Base-by-base conservation (phyloP, 108 stramenopile genomes). In the Skeletonema marinoi region DNA sequence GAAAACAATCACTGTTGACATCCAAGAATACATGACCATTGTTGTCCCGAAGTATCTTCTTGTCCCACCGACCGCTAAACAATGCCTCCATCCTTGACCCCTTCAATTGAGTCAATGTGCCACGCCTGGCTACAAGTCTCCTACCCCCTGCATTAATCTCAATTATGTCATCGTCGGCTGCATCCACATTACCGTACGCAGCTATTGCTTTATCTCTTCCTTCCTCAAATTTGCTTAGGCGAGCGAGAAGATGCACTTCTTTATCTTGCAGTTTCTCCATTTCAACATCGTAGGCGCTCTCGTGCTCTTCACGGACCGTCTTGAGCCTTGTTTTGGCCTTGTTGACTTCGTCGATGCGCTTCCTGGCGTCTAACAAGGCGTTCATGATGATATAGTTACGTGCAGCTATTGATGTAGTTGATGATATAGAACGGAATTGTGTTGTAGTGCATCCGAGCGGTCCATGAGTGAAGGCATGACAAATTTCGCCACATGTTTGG, bases 51-150 rank as follows among this genome's bases (percentile, higher is more conserved):
- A 1, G 8, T 7, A 76, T 16, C 32, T 32, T 68, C 3, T 61
- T 76, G 10, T 76, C 75, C 75, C 75, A 76, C 14, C 59, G 66
- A 14, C 75, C 75, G 42, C 75, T 76, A 56, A 76, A 76, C 6
- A 76, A 32, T 16, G 66, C 67, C 29, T 76, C 75, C 5, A 76
- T 19, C 25, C 67, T 68, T 38, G 67, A 60, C 14, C 68, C 75
- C 13, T 38, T 62, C 29, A 76, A n/a, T 21, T 68, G 67, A 32
- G 30, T 32, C 13, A 76, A 31, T 14, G 67, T 68, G 4, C 41
- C 64, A 2, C 75, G 54, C 16, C 17, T 68, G 1, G 63, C 75
- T 5, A 39, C 58, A 29, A 69, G 42, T 7, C 44, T 32, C 16
- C 61, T n/a, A n/a, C n/a, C n/a, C n/a, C n/a, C n/a, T n/a, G n/a